Evolutionary conservation across 1,284 basidiomycete genomes (phyloP), one percentile per base, ranked within the genome.

Genomic region (Ustilago crameri): DNA sequence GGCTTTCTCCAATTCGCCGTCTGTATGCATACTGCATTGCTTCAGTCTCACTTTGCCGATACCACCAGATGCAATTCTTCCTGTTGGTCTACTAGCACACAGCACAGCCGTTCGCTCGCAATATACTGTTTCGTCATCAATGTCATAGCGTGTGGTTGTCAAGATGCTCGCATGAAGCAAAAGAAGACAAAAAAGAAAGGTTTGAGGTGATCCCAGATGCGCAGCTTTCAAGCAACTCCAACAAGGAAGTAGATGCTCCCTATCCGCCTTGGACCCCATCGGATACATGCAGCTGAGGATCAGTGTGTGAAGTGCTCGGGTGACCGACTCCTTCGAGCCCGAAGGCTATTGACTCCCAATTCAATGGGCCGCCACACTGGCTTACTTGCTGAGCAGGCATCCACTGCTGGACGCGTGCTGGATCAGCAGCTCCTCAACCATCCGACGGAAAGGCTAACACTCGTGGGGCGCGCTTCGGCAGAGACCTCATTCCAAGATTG

Each of bases 251-350:
- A 27, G 24, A 55, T 65, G 71, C 71, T 74, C 71, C 71, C 71
- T 69, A 66, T 66, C 66, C 66, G 38, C 71, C 71, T 63, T 69
- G 57, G 45, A 52, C 20, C 56, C 71, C 56, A 40, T 41, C 58
- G 58, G 71, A 74, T 74, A 74, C 71, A 66, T 74, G 66, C 71
- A 74, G 66, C 66, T 70, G 71, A 74, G 71, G 71, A 50, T 63
- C 66, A 66, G 62, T 57, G 60, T 58, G 62, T 69, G 71, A 65
- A 62, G 71, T 74, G 71, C 71, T 62, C 66, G 71, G 71, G 61
- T 50, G 59, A 74, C 71, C 71, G 66, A 74, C 71, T 74, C 71
- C 71, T 62, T 65, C 71, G 70, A 63, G 65, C 70, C 51, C 70
- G 60, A 48, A 73, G 51, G 70, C 65, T 60, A 37, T 50, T 60